phyloP scores from a whole-genome alignment of 1,284 basidiomycete genomes.

The Schizophyllum amplum region DNA sequence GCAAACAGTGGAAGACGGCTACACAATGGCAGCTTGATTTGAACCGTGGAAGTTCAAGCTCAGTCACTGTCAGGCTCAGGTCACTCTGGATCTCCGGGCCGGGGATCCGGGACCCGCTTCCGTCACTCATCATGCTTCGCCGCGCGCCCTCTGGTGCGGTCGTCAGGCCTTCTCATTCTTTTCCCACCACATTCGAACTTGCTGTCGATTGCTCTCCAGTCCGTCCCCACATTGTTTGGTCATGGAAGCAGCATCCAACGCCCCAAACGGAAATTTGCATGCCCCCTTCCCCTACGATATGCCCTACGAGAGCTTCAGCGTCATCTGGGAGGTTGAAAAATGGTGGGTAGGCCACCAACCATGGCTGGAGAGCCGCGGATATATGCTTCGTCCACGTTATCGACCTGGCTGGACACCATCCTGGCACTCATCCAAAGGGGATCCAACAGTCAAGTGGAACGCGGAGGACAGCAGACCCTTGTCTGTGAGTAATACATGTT shows the following conservation, averaged over 20 bases:
- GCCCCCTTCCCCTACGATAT: background rate
- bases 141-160: too few relatives aligned
- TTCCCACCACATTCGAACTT: too few relatives aligned
- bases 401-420: conserved; percentile 22
- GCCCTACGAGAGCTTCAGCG: background rate
- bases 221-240: background rate
- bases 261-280: background rate
- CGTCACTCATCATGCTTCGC: too few relatives aligned
- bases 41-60: too few relatives aligned
- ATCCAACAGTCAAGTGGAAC: background rate
- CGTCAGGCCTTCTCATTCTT: too few relatives aligned
- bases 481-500: background rate
- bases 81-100: too few relatives aligned
- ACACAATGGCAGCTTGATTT: too few relatives aligned
- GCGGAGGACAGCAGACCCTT: background rate
- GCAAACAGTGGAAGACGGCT: too few relatives aligned
- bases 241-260: background rate
- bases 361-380: conserved; percentile 14
- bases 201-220: too few relatives aligned
- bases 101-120: too few relatives aligned
- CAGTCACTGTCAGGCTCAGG: too few relatives aligned
- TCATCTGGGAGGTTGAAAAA: background rate
- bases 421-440: conserved; percentile 8
- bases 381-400: conserved; percentile 23
- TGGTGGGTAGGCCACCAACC: background rate